Base-by-base conservation (phyloP, 106 monocot genomes). In the Xerophyta viscosa region DNA sequence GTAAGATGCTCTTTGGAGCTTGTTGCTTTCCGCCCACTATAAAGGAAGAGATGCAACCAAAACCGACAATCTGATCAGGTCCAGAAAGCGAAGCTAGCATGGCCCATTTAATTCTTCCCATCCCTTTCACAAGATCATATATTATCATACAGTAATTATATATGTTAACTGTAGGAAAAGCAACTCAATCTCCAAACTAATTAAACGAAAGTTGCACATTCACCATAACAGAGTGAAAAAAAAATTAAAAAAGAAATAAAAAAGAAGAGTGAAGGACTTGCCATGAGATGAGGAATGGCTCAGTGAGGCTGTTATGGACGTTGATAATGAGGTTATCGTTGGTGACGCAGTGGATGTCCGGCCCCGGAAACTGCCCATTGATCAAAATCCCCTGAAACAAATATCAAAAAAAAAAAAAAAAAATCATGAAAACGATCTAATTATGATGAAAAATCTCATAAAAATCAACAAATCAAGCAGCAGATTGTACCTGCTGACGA, bases 211-310 rank as follows among this genome's bases (percentile, higher is more conserved):
- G 14, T 15, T 31, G 1, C 8, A 21, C 15, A 20, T 2, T 46
- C 1, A 11, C 7, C 8, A 46, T 33, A 28, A 10, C 6, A 14
- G 2, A 31, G 17, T 6, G n/a, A 58, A 18, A 27, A 42, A 25
- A 14, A 30, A 6, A 46, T 27, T 2, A 33, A 26, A 36, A 50
- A 13, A 33, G 31, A 37, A 6, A n/a, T 22, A 26, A 17, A 31
- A 30, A 7, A 18, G 29, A 41, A 3, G 30, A n/a, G n/a, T n/a
- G n/a, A n/a, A n/a, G n/a, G n/a, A n/a, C 41, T 65, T 46, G 27
- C 65, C 65, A 65, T 20, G 65, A 65, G 29, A 65, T 42, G 54
- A 65, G 65, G 54, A 65, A 65, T 0, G 65, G 65, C 29, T 65
- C 65, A 2, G 27, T 30, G 28, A 65, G 27, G 65, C 42, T 45